A percentile compares a stretch with the other conserved stretches of the same genome.
phyloP scores from a whole-genome alignment of 108 stramenopile genomes.

The Asterionellopsis glacialis region DNA sequence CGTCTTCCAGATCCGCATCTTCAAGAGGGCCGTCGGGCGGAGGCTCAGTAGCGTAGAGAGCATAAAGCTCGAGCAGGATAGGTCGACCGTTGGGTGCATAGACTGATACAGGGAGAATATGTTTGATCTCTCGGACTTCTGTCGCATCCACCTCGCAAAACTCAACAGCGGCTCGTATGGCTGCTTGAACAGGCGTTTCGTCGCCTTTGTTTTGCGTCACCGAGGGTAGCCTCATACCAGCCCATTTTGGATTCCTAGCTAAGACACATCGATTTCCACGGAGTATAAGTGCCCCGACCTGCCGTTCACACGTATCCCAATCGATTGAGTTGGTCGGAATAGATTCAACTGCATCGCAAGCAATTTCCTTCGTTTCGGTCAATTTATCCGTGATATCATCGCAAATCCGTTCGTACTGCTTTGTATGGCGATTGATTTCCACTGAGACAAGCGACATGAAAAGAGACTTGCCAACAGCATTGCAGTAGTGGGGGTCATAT shows the following conservation, averaged over 20 bases:
- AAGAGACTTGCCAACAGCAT: conserved; percentile 30
- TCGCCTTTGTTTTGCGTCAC: conserved; percentile 17
- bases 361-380: conserved; percentile 2
- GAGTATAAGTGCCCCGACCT: conserved; percentile 39
- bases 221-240: conserved; percentile 48
- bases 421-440: conserved; percentile 42
- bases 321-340: conserved; percentile 9
- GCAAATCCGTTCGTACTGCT: conserved; percentile 47
- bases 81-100: conserved; percentile 38
- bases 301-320: conserved; percentile 30
- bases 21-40: conserved; percentile 50
- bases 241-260: conserved; percentile 30
- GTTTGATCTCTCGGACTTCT: conserved; percentile 21
- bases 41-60: conserved; percentile 40
- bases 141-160: conserved; percentile 37
- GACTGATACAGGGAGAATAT: conserved; percentile 32
- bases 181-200: conserved; percentile 27
- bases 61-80: conserved; percentile 26
- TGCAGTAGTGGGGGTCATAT: conserved; percentile 21
- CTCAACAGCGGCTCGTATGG: conserved; percentile 33
- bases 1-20: conserved; percentile 55
- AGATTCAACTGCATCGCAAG: not conserved
- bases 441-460: conserved; percentile 33
- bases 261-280: conserved; percentile 59
- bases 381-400: conserved; percentile 43